phyloP scores from a whole-genome alignment of 108 stramenopile species.

The Skeletonema grethae region DNA sequence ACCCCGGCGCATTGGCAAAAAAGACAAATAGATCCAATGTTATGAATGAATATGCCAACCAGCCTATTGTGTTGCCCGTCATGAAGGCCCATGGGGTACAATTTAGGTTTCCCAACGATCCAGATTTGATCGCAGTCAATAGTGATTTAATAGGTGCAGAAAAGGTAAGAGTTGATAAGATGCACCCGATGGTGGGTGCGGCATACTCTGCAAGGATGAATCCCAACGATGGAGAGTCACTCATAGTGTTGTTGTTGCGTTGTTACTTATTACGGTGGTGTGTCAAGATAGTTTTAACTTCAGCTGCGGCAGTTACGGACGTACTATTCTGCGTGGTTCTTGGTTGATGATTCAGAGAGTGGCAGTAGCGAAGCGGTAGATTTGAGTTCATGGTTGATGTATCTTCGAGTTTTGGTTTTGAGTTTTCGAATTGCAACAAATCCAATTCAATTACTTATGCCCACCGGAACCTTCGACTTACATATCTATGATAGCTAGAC shows the following conservation, averaged over 20 bases:
- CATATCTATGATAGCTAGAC: no score
- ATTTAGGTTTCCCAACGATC: conserved; percentile 66
- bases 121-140: conserved; percentile 41
- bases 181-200: conserved; percentile 37
- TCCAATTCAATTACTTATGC: no score
- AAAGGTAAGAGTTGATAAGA: conserved; percentile 68
- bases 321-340: no score
- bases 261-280: no score
- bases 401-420: no score
- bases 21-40: conserved; percentile 68
- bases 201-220: neutral
- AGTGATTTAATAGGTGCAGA: conserved; percentile 60
- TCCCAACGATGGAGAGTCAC: neutral
- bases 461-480: no score
- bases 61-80: conserved; percentile 68
- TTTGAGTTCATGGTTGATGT: no score
- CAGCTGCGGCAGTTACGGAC: no score
- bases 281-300: no score
- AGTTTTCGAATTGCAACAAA: no score
- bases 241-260: neutral
- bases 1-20: conserved; percentile 66
- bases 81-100: conserved; percentile 86
- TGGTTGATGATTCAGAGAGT: no score
- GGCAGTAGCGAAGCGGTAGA: no score
- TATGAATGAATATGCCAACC: conserved; percentile 61